Evolutionary conservation across 805 yeast genomes (phyloP), one percentile per base, ranked within the genome.

Genomic region (Candida cerambycidarum): DNA sequence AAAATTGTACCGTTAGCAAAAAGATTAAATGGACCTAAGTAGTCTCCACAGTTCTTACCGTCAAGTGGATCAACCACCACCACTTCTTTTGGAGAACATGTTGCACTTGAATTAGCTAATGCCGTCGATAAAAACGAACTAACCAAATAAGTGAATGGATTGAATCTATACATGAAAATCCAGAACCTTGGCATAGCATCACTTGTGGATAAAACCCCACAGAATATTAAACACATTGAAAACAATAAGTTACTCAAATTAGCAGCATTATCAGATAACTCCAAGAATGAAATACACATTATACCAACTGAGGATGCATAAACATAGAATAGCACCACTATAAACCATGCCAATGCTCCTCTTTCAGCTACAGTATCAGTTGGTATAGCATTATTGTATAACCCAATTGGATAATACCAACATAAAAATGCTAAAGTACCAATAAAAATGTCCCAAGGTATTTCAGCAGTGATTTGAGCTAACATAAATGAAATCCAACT

Each of bases 161-260:
- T 73, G 14, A 71, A 76, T 59, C 90, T 73, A 71, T 83, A 85
- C 88, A 85, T 81, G 73, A 84, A 85, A 34, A 75, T 67, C 90
- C 92, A 79, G 62, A 55, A 70, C 39, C 55, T 52, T 17, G 57
- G 62, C 50, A 52, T 67, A 50, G 54, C 56, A 59, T 46, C 53
- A 4, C 53, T 52, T 50, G 61, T 41, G 38, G 41, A 51, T 63
- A 39, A 58, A 29, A 63, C 67, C 55, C 69, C 69, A 59, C 68
- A 62, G 58, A 64, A 64, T 34, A 55, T 58, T 55, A 64, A 57
- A 55, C 67, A 62, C 59, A 61, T 52, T 11, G 67, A 57, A 42
- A 61, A 62, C 40, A 61, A 44, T 46, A 63, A 41, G 11, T 53
- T 50, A 2, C 63, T 59, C 42, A 63, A 50, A 44, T 63, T 62